Conservation (phyloP, 2,329 filamentous ascomycete genomes). For the Botrytis paeoniae region DNA sequence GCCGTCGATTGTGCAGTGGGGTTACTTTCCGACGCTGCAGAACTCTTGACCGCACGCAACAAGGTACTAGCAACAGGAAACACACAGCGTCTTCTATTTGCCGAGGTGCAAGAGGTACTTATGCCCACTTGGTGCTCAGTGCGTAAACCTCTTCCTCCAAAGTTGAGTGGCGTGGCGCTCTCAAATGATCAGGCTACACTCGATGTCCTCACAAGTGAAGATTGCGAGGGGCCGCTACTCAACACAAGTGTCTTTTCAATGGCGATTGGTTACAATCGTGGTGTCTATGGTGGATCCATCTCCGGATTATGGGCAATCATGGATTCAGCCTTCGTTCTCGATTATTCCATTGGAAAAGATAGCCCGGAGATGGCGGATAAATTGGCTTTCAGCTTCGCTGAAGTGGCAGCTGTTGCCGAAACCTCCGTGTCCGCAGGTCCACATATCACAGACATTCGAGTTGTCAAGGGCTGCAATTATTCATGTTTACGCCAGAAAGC, state of each 20-base stretch:
- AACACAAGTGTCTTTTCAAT: conserved; percentile 6
- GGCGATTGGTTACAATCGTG: background rate
- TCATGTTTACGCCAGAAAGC: conserved; percentile 11
- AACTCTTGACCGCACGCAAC: conserved; percentile 1
- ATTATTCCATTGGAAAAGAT: conserved; percentile 12
- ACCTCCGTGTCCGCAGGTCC: background rate
- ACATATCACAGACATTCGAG: conserved; percentile 5
- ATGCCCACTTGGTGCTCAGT: background rate
- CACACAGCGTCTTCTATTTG: background rate
- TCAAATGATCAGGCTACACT: background rate
- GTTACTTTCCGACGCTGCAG: background rate
- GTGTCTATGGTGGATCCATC: background rate
- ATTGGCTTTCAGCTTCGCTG: background rate
- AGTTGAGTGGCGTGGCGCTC: background rate
- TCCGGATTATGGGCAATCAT: background rate
- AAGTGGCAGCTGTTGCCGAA: conserved; percentile 2
- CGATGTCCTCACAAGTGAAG: background rate
- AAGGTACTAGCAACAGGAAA: background rate
- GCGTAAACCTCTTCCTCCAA: conserved; percentile 1
- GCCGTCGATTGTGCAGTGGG: conserved; percentile 7
- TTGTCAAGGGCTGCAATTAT: conserved; percentile 9
- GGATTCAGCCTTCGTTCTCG: background rate
- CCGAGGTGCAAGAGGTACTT: background rate
- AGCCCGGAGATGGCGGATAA: background rate
- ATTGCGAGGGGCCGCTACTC: background rate